Evolutionary conservation across 352 stramenopile species (phyloP), one percentile per base, ranked within the genome.

Genomic region (Globisporangium rhizosaccharum): DNA sequence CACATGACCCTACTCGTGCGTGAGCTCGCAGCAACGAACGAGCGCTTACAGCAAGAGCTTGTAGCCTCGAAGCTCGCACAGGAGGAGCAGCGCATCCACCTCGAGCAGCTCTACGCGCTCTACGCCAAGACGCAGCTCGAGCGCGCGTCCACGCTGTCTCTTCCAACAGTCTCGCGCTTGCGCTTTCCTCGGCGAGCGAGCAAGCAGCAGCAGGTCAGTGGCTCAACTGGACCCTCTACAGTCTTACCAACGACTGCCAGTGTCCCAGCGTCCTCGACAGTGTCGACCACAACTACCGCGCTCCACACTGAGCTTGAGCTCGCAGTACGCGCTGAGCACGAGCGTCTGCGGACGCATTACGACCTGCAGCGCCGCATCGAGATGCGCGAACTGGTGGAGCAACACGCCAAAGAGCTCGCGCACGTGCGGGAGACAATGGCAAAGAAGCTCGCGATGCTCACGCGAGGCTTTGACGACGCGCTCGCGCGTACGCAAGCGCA

Each of bases 381-480:
- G n/a, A 75, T 63, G 20, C 62, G 59, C 3, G 57, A 72, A 17
- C 18, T 80, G 1, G 61, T 72, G 33, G 20, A 18, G 0, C 59
- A 70, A 25, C 74, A 75, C 41, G 54, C 62, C 0, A 47, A 67
- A 23, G 61, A 75, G 26, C 23, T 68, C 1, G 25, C 61, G 17
- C 39, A 61, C 1, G 26, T 82, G 4, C 56, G 71, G 3, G 57
- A 70, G 39, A 53, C 60, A 4, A 61, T 62, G 2, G 53, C 68
- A 2, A 85, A 88, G 53, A 87, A 87, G 48, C 48, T 84, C 12
- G 54, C 68, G 10, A 88, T 88, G 79, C 61, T 88, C 0, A 68
- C 85, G 36, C 56, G 48, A 10, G 79, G 67, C 0, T 69, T 85
- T 61, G 46, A 66, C 17, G 52, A 75, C 30, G 69, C 45, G 23